These are phyloP conservation scores for Linnemannia exigua DNA, from an alignment of 192 early-diverging fungal species.

Conservation along the genomic window DNA sequence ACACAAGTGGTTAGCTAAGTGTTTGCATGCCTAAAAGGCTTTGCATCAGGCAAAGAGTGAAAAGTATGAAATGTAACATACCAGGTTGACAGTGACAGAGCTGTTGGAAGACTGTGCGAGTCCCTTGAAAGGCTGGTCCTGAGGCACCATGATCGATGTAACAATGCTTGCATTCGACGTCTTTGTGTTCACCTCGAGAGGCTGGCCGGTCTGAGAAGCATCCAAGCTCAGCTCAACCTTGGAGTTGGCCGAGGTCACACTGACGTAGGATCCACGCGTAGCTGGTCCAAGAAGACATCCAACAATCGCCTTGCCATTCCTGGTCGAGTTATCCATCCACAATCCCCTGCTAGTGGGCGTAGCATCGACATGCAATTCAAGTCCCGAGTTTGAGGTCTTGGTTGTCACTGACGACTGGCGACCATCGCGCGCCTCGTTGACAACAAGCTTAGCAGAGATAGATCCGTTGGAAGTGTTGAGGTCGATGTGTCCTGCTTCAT, in stretches of 20 bases:
- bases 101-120: slow-evolving; percentile 18
- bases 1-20: background rate
- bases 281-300: slow-evolving; percentile 34
- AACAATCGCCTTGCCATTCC: slow-evolving; percentile 36
- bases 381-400: slow-evolving; percentile 36
- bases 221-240: slow-evolving; percentile 52
- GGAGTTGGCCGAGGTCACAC: slow-evolving; percentile 11
- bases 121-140: slow-evolving; percentile 21
- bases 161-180: slow-evolving; percentile 36
- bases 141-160: slow-evolving; percentile 44
- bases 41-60: background rate
- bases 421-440: slow-evolving; percentile 36
- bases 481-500: slow-evolving; percentile 41
- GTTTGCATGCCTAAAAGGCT: background rate
- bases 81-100: slow-evolving; percentile 41
- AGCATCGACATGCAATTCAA: slow-evolving; percentile 48
- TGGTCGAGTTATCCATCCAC: slow-evolving; percentile 34
- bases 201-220: slow-evolving; percentile 43
- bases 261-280: slow-evolving; percentile 18
- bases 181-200: slow-evolving; percentile 32
- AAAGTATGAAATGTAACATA: slow-evolving; percentile 9
- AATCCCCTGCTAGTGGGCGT: slow-evolving; percentile 17
- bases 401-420: slow-evolving; percentile 39
- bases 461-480: slow-evolving; percentile 38
- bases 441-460: slow-evolving; percentile 45